phyloP scores from a whole-genome alignment of 148 eudicot species.

The Drosera capensis region DNA sequence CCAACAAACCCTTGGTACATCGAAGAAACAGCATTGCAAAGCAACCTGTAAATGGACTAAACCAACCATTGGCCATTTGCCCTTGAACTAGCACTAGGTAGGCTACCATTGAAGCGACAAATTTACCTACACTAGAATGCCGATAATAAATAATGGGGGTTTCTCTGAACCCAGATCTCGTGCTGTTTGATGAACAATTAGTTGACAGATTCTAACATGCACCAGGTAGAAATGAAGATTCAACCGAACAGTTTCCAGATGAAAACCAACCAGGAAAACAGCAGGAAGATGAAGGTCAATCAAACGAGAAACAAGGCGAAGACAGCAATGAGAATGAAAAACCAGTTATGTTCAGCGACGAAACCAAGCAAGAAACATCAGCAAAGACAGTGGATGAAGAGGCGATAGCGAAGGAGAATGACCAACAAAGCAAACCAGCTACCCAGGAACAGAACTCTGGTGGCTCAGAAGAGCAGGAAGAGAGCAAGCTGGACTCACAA shows the following conservation, averaged over 20 bases:
- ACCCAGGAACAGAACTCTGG: conserved; percentile 4
- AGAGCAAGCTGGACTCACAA: conserved; percentile 2
- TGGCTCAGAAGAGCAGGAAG: conserved; percentile 1
- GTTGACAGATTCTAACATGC: too few relatives aligned
- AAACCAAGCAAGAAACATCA: conserved; percentile 18
- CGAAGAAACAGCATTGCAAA: too few relatives aligned
- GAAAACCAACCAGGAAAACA: too few relatives aligned
- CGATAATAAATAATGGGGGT: too few relatives aligned
- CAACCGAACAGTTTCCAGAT: background rate
- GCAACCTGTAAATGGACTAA: too few relatives aligned
- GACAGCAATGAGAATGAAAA: conserved; percentile 9
- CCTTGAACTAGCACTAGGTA: too few relatives aligned
- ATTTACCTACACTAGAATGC: too few relatives aligned
- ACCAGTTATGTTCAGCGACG: conserved; percentile 18
- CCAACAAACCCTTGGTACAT: too few relatives aligned
- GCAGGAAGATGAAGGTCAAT: conserved; percentile 14
- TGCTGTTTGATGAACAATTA: too few relatives aligned
- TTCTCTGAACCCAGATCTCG: too few relatives aligned
- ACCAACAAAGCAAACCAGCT: conserved; percentile 22
- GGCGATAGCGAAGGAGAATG: background rate
- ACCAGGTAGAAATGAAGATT: background rate
- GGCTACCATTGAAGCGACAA: too few relatives aligned
- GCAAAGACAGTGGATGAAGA: background rate
- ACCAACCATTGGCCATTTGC: too few relatives aligned
- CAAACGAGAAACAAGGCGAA: conserved; percentile 7